Evolutionary conservation across 31 red algal genomes (phyloP), one percentile per base, ranked within the genome.

Genomic region (Endocladia muricata): DNA sequence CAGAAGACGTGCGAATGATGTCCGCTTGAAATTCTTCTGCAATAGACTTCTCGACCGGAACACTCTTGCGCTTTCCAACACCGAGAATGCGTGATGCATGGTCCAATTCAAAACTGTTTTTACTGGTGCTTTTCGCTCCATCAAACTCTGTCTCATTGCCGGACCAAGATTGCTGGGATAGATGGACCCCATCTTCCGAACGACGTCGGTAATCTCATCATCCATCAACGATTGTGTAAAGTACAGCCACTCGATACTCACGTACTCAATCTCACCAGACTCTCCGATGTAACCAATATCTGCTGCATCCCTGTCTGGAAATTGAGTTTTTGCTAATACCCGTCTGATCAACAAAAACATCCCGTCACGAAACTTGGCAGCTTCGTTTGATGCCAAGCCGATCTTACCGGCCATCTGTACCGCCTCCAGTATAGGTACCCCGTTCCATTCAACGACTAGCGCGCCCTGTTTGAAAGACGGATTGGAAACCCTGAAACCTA

Each of bases 161-260:
- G 61, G n/a, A 26, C 21, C 19, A 17, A 0, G 33, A 26, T 5
- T 6, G 4, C 21, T 34, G 0, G 8, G 26, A 37, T 33, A 35
- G 26, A 33, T 17, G 3, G 61, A 9, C 32, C 23, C 25, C 3
- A 4, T 33, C 25, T 0, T 5, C 55, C 6, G 32, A 6, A 13
- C 55, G 32, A 4, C 13, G 32, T 15, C 0, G 21, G 4, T 32
- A 6, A 8, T 32, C 3, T 33, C 19, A 72, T 47, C 25, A 22
- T 49, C 41, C 4, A 19, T 3, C 3, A 49, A 22, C n/a, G n/a
- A n/a, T n/a, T n/a, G n/a, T 29, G n/a, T 31, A 15, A 49, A 9
- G n/a, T 72, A 72, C 36, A 48, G 21, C 68, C 68, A 72, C 13
- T 19, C 23, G 5, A 72, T 22, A 72, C 19, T 22, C 4, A 72